These are phyloP conservation scores for Linnemannia exigua DNA, from an alignment of 192 early-diverging fungal genomes.

Conservation along the genomic window DNA sequence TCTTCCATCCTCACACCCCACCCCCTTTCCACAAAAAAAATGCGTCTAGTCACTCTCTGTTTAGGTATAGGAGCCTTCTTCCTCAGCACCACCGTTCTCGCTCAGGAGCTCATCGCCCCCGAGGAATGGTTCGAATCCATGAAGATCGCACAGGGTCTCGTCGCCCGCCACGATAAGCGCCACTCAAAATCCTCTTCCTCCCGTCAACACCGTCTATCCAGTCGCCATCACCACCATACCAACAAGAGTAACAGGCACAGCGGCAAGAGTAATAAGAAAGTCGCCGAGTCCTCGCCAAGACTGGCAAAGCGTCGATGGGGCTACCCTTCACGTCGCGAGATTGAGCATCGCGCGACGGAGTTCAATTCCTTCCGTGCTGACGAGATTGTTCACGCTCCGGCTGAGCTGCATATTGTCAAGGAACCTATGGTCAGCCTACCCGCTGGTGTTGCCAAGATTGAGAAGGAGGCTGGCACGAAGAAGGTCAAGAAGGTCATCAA, in stretches of 20 bases:
- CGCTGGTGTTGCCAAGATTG: neutral
- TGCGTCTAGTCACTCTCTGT: conserved; percentile 12
- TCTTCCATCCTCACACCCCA: neutral
- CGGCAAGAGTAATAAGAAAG: too few relatives aligned
- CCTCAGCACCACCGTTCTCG: neutral
- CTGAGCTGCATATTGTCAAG: neutral
- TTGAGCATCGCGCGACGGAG: conserved; percentile 10
- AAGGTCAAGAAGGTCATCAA: conserved; percentile 12
- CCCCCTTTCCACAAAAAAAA: neutral
- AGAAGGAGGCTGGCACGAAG: conserved; percentile 2
- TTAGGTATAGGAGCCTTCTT: conserved; percentile 13
- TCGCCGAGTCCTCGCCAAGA: neutral
- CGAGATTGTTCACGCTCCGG: neutral
- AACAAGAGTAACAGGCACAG: conserved; percentile 9
- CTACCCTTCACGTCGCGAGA: neutral
- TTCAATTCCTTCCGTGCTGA: conserved; percentile 21
- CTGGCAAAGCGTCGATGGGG: conserved; percentile 1
- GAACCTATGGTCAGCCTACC: neutral
- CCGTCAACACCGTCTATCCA: neutral
- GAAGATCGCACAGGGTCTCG: conserved; percentile 27
- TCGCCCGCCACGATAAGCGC: neutral
- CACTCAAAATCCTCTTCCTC: neutral
- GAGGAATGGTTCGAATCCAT: conserved; percentile 50
- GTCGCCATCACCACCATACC: conserved; percentile 4
- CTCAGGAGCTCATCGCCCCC: conserved; percentile 36